A percentile compares a stretch with the other conserved stretches of the same genome.
These are phyloP conservation scores for Dalbergia oliveri DNA, from an alignment of 306 rosid species.

Conservation along the genomic window DNA sequence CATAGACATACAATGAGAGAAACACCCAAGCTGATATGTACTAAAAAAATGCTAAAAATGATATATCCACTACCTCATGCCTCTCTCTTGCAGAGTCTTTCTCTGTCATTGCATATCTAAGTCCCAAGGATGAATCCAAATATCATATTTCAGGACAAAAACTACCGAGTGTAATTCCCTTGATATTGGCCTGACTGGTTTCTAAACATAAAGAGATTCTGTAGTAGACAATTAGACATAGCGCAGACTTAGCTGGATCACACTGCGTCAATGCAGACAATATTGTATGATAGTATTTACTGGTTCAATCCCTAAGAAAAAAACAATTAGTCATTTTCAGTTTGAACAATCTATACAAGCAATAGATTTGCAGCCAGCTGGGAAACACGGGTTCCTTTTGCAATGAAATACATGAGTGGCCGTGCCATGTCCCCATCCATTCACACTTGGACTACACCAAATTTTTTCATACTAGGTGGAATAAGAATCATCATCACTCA, in stretches of 20 bases:
- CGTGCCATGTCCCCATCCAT: slow-evolving; percentile 19
- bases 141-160: neutral
- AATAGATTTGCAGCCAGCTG: slow-evolving; percentile 14
- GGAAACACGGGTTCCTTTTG: neutral
- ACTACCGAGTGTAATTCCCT: slow-evolving; percentile 6
- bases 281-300: neutral
- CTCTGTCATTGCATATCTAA: no score
- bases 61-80: no score
- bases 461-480: neutral
- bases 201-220: neutral
- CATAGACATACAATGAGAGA: no score
- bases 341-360: neutral
- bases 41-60: no score
- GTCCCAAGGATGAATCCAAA: no score
- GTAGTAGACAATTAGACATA: neutral
- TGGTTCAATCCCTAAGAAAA: slow-evolving; percentile 1
- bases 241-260: slow-evolving; percentile 15
- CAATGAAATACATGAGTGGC: neutral
- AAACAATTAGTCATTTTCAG: slow-evolving; percentile 7
- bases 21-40: no score
- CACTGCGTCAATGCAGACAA: slow-evolving; percentile 23
- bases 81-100: no score
- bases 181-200: neutral
- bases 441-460: neutral
- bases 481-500: slow-evolving; percentile 13